Evolutionary conservation across 192 early-diverging fungal species (phyloP).

Genomic region (Backusella circina): DNA sequence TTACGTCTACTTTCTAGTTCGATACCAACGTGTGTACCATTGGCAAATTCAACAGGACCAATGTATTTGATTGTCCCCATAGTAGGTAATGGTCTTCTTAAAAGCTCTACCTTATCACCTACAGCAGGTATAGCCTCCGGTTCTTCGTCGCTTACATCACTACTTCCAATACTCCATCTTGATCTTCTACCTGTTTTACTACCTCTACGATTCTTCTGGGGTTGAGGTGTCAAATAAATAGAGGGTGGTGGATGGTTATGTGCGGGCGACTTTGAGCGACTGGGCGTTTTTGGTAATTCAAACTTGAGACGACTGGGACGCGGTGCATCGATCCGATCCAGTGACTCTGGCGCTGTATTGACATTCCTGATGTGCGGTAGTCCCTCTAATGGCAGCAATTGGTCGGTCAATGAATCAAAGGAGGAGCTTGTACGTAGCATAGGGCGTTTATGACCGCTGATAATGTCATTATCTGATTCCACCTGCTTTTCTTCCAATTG

Average conservation of each 20-base stretch:
- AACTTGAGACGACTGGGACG: slow-evolving; percentile 18
- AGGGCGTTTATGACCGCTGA: neutral
- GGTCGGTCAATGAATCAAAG: slow-evolving; percentile 20
- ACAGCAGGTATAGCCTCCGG: slow-evolving; percentile 2
- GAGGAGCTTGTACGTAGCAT: slow-evolving; percentile 4
- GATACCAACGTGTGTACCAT: slow-evolving; percentile 26
- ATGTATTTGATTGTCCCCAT: slow-evolving; percentile 28
- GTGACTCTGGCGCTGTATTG: neutral
- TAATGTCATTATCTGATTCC: neutral
- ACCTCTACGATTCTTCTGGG: neutral
- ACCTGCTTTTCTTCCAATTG: neutral
- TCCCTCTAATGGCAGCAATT: slow-evolving; percentile 14
- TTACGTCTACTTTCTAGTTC: slow-evolving; percentile 35
- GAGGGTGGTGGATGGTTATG: neutral
- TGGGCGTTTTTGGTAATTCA: slow-evolving; percentile 15
- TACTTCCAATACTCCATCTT: slow-evolving; percentile 8
- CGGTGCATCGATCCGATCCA: neutral
- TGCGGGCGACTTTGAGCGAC: neutral
- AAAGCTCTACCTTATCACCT: slow-evolving; percentile 14
- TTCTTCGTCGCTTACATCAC: slow-evolving; percentile 7
- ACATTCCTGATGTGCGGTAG: neutral
- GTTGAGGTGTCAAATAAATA: neutral
- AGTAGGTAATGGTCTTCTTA: slow-evolving; percentile 28
- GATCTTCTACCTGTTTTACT: neutral
- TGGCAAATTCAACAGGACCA: slow-evolving; percentile 19